Evolutionary conservation across 2,329 filamentous ascomycete genomes (phyloP), one percentile per base, ranked within the genome.

Genomic region (Trichoderma koningii): DNA sequence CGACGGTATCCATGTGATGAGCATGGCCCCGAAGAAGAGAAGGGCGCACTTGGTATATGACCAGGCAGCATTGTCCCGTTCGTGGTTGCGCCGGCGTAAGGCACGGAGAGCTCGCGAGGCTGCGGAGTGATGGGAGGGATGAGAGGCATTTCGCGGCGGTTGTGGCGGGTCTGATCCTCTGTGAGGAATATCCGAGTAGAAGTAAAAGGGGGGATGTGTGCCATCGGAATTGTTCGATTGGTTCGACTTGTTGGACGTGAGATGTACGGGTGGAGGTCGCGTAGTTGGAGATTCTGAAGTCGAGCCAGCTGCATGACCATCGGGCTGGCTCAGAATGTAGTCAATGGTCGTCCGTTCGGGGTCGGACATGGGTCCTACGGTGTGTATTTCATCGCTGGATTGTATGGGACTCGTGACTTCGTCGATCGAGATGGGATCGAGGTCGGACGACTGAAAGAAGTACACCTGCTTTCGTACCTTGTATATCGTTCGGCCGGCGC

Each of bases 1-100:
- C 0, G 89, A 91, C 1, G 85, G 90, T 66, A 92, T 84, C 87
- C 87, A 90, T 6, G 88, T 89, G 12, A 89, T 79, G 44, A 89
- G 78, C 68, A 90, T 81, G 0, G 86, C 86, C 0, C 83, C 77
- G 74, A 89, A 89, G 79, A 89, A 89, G 23, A 89, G 80, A 51
- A 88, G 78, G 1, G 87, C 83, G 38, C 86, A 87, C 67, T 87
- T 87, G 47, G 86, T 83, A 71, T 89, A 90, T 0, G 82, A 82
- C 83, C 84, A 87, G 1, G 86, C 84, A 0, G 87, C 86, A 28
- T 80, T 84, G 69, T 82, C 85, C 21, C 82, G 78, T 63, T 83
- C 82, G 66, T 80, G 76, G 19, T 76, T 74, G 68, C 63, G 73
- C 17, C 68, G 64, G 48, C 63, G 65, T 26, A 63, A 53, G 66